These are phyloP conservation scores for Biscogniauxia marginata DNA, from an alignment of 2,329 filamentous ascomycete species.

Conservation along the genomic window DNA sequence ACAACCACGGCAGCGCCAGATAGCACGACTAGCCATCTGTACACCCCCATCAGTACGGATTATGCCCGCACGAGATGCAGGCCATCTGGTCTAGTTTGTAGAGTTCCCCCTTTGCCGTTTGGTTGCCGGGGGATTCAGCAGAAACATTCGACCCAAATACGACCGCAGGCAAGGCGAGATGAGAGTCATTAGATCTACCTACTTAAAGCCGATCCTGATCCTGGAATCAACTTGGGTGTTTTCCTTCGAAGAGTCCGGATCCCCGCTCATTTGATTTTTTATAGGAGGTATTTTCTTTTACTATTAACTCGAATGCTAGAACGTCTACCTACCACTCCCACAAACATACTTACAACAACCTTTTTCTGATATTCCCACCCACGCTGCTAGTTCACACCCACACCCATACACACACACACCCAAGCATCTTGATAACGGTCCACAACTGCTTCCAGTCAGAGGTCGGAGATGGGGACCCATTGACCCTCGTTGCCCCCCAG, in stretches of 20 bases:
- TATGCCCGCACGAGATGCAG: conserved; percentile 5
- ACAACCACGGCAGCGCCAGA: not conserved
- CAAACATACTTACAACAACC: too few relatives aligned
- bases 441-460: not conserved
- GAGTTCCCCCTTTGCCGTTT: conserved; percentile 13
- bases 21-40: not conserved
- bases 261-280: not conserved
- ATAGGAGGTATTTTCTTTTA: not conserved
- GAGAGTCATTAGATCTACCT: not conserved
- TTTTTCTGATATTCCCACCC: too few relatives aligned
- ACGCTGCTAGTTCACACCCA: too few relatives aligned
- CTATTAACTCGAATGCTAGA: too few relatives aligned
- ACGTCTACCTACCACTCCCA: too few relatives aligned
- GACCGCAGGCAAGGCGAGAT: conserved; percentile 2
- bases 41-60: not conserved
- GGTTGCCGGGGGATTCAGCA: conserved; percentile 21
- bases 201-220: conserved; percentile 21
- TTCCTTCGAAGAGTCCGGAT: not conserved
- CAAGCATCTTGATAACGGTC: too few relatives aligned
- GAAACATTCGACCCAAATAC: conserved; percentile 24
- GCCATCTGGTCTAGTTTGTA: conserved; percentile 1
- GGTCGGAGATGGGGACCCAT: conserved; percentile 23
- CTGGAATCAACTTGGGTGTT: not conserved
- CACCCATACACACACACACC: too few relatives aligned
- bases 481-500: conserved; percentile 21